These are phyloP conservation scores for Nicotiana otophora DNA, from an alignment of 257 asterid genomes.

Conservation along the genomic window DNA sequence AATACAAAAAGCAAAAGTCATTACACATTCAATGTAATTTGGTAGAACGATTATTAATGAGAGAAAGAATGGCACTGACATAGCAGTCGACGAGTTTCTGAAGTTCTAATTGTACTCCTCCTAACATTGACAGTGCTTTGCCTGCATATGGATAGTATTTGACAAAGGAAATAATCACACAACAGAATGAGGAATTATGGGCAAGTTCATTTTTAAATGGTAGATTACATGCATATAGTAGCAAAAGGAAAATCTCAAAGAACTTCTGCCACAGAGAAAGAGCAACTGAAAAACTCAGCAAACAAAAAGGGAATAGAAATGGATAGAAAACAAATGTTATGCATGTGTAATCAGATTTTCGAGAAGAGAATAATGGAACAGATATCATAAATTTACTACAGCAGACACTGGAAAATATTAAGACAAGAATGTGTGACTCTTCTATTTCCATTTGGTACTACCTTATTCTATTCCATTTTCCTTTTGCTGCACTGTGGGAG, in stretches of 20 bases:
- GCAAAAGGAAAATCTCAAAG: background rate
- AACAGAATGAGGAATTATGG: background rate
- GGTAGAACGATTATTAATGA: background rate
- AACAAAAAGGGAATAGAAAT: background rate
- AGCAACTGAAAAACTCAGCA: background rate
- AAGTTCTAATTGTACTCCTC: slow-evolving; percentile 80
- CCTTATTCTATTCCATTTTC: background rate
- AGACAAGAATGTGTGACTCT: background rate
- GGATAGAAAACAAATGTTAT: background rate
- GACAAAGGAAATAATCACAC: background rate
- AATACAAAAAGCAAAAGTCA: slow-evolving; percentile 32
- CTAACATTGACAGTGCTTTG: slow-evolving; percentile 63
- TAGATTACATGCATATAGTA: background rate
- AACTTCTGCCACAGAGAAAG: background rate
- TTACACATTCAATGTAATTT: slow-evolving; percentile 3
- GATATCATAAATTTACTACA: background rate
- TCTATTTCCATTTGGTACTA: background rate
- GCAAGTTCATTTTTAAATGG: slow-evolving; percentile 1
- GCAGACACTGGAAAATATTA: background rate
- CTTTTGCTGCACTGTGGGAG: background rate
- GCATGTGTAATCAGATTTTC: background rate
- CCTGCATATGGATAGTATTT: slow-evolving; percentile 43
- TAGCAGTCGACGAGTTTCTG: slow-evolving; percentile 80
- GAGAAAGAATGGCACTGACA: slow-evolving; percentile 40
- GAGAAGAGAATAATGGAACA: background rate